Conservation (phyloP, 257 asterid species). For the Nicotiana benthamiana region DNA sequence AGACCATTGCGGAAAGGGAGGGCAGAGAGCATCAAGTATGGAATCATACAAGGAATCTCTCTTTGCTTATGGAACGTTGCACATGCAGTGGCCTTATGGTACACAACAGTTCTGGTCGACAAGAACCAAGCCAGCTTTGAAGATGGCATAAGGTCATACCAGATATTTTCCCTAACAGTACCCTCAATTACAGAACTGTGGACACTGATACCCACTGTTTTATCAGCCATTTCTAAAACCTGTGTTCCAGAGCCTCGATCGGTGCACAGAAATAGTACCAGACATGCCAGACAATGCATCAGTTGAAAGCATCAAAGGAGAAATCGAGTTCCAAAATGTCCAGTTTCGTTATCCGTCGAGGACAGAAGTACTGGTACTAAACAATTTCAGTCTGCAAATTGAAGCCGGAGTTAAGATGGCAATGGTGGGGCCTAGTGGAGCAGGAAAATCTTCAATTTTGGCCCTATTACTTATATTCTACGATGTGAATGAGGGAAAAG, state of each 20-base stretch:
- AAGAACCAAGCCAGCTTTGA: constrained; percentile 55
- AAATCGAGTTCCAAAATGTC: constrained; percentile 45
- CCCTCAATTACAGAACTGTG: constrained; percentile 77
- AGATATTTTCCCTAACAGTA: constrained; percentile 71
- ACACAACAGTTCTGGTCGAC: constrained; percentile 49
- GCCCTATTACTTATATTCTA: constrained; percentile 68
- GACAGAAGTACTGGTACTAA: constrained; percentile 41
- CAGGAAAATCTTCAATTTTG: constrained; percentile 59
- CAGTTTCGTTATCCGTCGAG: constrained; percentile 54
- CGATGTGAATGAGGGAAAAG: constrained; percentile 41
- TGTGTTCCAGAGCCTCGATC: constrained; percentile 54
- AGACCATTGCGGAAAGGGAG: constrained; percentile 43
- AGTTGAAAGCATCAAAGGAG: constrained; percentile 39
- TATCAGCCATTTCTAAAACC: constrained; percentile 73
- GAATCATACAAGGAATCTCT: constrained; percentile 65
- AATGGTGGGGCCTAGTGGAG: constrained; percentile 74
- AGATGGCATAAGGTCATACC: constrained; percentile 68
- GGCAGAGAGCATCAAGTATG: constrained; percentile 52
- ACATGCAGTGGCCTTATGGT: constrained; percentile 79
- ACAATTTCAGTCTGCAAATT: constrained; percentile 49
- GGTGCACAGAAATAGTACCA: constrained; percentile 53
- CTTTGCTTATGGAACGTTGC: constrained; percentile 79
- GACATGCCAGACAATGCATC: constrained; percentile 38
- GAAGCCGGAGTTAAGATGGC: constrained; percentile 58
- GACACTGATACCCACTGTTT: constrained; percentile 67